Base-by-base conservation (phyloP, 139 green algal genomes). In the Chlamydomonas incerta region DNA sequence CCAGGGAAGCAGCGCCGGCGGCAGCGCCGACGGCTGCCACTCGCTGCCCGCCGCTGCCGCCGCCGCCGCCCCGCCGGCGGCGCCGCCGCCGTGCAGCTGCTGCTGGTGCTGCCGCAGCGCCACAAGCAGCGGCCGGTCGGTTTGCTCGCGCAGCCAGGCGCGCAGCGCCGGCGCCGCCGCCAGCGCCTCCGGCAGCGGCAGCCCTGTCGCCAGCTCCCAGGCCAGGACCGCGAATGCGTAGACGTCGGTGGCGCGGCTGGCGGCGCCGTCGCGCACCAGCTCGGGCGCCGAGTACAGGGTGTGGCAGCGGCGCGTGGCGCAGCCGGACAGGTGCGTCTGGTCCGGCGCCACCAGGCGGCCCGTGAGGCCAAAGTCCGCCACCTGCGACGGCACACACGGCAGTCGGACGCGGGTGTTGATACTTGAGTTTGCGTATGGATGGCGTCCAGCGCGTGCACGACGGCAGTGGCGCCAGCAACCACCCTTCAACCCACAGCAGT, bases 271-370 rank as follows among this genome's bases (percentile, higher is more conserved):
- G 17, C 46, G 41, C 26, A 70, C 65, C 68, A 83, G 31, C 85
- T 89, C 85, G 46, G 85, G 85, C 15, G 85, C 66, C 46, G 76
- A 28, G 85, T 89, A 72, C 1, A 63, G 41, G 0, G 74, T 58
- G 21, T 24, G 29, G 35, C 35, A 58, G 33, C 74, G 70, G 74
- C 20, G 11, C 8, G 60, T 24, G 4, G 60, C 8, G 74, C 8
- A 34, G n/a, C 55, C 74, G 33, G 74, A 70, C 55, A 70, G 74
- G 57, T 69, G 55, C 31, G 74, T 57, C 55, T 81, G 74, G 21
- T 81, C 33, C 18, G 11, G 18, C 2, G 14, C 74, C 31, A 31
- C 41, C 31, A 70, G 74, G 31, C 74, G 74, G 0, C 55, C 74
- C 0, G 55, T 26, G 55, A 81, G 33, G 2, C 55, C 74, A 33